These are phyloP conservation scores for Phylloporus arenicola DNA, from an alignment of 768 basidiomycete genomes.

Conservation along the genomic window DNA sequence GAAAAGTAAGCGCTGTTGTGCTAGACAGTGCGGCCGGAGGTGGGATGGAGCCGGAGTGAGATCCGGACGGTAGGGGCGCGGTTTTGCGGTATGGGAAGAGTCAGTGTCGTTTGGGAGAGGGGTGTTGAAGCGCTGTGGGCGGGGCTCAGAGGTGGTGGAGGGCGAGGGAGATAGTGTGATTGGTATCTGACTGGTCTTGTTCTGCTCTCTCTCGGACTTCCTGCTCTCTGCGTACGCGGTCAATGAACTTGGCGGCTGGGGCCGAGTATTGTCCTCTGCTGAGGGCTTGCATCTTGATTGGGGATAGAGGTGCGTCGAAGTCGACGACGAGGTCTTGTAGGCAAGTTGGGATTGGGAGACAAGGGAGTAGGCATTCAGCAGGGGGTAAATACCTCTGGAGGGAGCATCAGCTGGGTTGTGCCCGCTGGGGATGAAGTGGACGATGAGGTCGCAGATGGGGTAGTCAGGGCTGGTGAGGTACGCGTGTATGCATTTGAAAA, in stretches of 20 bases:
- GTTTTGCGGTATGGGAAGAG: background rate
- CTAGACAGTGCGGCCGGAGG: background rate
- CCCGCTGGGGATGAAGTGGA: background rate
- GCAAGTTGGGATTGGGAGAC: background rate
- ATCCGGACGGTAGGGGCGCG: background rate
- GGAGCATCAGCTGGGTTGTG: background rate
- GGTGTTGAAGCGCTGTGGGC: no score
- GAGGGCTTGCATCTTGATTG: no score
- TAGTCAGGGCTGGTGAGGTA: background rate
- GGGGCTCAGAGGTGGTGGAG: background rate
- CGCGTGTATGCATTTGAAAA: slow-evolving; percentile 11
- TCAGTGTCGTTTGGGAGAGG: no score
- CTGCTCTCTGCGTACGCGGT: no score
- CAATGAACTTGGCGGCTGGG: no score
- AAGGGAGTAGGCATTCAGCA: slow-evolving; percentile 2
- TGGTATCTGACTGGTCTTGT: no score
- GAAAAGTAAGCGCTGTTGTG: background rate
- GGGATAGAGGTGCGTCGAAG: background rate
- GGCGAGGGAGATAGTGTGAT: background rate
- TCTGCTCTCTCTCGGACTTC: no score
- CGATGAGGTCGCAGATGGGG: background rate
- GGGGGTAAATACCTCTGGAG: slow-evolving; percentile 12
- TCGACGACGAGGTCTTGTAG: background rate
- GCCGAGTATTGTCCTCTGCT: no score
- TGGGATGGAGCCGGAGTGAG: background rate